These are phyloP conservation scores for Coemansia sp. DNA, from an alignment of 192 early-diverging fungal species.

Conservation along the genomic window DNA sequence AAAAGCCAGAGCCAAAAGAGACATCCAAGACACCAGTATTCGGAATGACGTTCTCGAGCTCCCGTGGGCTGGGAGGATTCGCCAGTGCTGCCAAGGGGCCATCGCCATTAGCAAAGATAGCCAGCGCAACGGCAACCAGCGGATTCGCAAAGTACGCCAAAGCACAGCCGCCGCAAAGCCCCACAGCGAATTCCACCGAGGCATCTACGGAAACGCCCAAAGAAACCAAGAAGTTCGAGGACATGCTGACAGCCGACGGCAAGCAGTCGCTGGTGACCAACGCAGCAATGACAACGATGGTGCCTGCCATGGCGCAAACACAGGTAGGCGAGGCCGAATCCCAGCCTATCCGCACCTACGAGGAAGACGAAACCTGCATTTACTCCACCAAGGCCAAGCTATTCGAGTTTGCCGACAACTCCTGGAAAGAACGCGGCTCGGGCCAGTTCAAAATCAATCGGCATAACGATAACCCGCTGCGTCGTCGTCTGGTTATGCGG, in stretches of 20 bases:
- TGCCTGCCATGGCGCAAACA: slow-evolving; percentile 21
- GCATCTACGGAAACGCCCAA: background rate
- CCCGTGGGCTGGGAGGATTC: slow-evolving; percentile 31
- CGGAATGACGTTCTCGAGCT: slow-evolving; percentile 22
- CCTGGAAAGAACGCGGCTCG: slow-evolving; percentile 52
- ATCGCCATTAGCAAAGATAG: slow-evolving; percentile 28
- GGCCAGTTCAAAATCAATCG: slow-evolving; percentile 50
- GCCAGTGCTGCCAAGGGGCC: slow-evolving; percentile 30
- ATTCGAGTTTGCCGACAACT: slow-evolving; percentile 30
- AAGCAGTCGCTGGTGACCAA: slow-evolving; percentile 29
- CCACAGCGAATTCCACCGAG: background rate
- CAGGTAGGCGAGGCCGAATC: slow-evolving; percentile 8
- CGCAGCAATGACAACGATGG: slow-evolving; percentile 16
- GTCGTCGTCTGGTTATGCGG: slow-evolving; percentile 48
- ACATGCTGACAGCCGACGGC: slow-evolving; percentile 36
- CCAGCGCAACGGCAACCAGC: slow-evolving; percentile 14
- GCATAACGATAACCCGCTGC: slow-evolving; percentile 13
- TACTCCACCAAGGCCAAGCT: slow-evolving; percentile 47
- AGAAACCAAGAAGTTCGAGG: slow-evolving; percentile 23
- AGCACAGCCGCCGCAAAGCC: slow-evolving; percentile 4
- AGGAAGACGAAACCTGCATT: slow-evolving; percentile 52
- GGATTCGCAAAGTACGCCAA: slow-evolving; percentile 47
- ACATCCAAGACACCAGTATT: slow-evolving; percentile 18
- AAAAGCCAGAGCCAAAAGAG: slow-evolving; percentile 9
- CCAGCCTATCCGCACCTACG: slow-evolving; percentile 31